Percentiles rank a stretch among this genome's conserved stretches.
Conservation (phyloP, 1,284 basidiomycete genomes). For the Fomitopsis pinicola region DNA sequence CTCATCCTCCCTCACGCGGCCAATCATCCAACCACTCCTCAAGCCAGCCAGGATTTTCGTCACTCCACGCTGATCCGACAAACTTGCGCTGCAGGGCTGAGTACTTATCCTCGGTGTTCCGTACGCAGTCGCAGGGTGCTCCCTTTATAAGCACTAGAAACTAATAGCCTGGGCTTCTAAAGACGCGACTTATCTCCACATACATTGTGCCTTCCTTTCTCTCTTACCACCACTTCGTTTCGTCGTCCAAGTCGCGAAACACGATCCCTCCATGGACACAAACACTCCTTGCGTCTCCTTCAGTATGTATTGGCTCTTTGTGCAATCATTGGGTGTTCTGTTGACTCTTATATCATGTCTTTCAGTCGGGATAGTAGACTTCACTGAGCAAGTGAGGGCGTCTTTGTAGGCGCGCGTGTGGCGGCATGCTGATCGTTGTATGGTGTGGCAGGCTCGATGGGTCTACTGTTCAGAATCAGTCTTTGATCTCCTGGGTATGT, state of each 20-base stretch:
- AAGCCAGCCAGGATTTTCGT: not conserved
- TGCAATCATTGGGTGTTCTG: not conserved
- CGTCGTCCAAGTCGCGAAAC: constrained; percentile 3
- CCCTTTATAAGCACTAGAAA: constrained; percentile 9
- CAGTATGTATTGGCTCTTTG: constrained; percentile 48
- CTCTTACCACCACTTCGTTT: constrained; percentile 14
- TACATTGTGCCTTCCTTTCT: constrained; percentile 11
- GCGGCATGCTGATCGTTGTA: constrained; percentile 8
- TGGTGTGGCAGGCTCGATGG: constrained; percentile 53
- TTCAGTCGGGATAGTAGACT: constrained; percentile 70
- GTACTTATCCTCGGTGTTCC: not conserved
- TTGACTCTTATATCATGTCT: constrained; percentile 7
- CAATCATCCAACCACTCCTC: not conserved
- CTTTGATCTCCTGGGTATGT: constrained; percentile 61
- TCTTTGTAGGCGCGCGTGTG: constrained; percentile 13
- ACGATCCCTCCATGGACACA: constrained; percentile 26
- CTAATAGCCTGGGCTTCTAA: constrained; percentile 19
- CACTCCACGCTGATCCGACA: not conserved
- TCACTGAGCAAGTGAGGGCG: constrained; percentile 56
- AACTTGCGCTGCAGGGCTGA: not conserved
- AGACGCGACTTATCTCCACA: constrained; percentile 21
- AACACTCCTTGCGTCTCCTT: constrained; percentile 60
- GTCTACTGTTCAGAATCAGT: constrained; percentile 68
- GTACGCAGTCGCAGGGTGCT: not conserved
- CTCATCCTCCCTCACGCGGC: not conserved